Conservation (phyloP, 345 rosid species). For the Eutrema yunnanense region DNA sequence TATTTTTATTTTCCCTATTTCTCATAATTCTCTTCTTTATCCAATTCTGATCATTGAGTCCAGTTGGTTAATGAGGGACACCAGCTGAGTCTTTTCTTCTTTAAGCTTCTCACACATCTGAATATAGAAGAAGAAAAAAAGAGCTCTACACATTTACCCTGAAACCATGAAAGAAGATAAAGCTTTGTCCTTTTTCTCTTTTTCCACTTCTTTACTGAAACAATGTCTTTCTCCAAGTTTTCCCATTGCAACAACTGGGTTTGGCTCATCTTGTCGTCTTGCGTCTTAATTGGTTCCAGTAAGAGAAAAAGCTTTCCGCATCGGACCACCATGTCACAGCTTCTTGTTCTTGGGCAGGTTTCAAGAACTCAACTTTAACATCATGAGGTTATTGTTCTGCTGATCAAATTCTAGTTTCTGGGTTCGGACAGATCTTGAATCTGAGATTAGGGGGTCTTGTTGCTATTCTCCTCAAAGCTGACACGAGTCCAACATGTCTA, state of each 20-base stretch:
- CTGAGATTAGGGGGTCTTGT: conserved; percentile 19
- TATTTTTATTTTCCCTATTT: conserved; percentile 8
- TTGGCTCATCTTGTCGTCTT: conserved; percentile 40
- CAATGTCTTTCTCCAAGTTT: conserved; percentile 39
- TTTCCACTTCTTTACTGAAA: conserved; percentile 36
- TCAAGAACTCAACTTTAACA: conserved; percentile 6
- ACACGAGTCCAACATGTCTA: conserved; percentile 42
- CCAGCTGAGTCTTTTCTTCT: conserved; percentile 36
- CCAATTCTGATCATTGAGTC: conserved; percentile 50
- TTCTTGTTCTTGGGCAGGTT: conserved; percentile 5
- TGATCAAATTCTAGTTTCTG: conserved; percentile 13
- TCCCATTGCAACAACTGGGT: conserved; percentile 36
- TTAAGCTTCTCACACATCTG: not conserved
- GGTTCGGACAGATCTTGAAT: conserved; percentile 22
- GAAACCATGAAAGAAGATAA: conserved; percentile 25
- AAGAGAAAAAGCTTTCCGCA: conserved; percentile 17
- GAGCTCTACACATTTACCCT: not conserved
- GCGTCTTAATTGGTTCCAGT: conserved; percentile 34
- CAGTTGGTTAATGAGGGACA: conserved; percentile 42
- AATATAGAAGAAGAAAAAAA: not conserved
- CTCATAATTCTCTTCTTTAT: conserved; percentile 15
- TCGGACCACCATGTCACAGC: conserved; percentile 15
- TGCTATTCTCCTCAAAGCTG: conserved; percentile 31
- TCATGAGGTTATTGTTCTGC: conserved; percentile 10
- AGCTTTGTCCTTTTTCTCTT: conserved; percentile 30